Conservation (phyloP, 176 grass and related monocot species). For the Rhynchospora pubera region DNA sequence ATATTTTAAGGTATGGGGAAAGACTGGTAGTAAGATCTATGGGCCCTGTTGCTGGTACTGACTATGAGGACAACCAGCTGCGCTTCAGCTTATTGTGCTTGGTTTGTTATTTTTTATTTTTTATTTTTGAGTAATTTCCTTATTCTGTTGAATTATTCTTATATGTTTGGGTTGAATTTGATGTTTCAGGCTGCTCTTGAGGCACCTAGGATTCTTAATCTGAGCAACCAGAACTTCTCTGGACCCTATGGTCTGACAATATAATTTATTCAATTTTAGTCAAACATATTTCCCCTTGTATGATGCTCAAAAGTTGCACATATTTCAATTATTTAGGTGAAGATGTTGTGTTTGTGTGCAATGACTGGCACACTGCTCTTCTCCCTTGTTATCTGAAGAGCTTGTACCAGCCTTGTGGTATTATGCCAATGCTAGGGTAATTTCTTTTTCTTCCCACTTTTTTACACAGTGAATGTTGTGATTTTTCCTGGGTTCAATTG, state of each 20-base stretch:
- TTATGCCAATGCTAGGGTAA: slow-evolving; percentile 71
- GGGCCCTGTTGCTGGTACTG: slow-evolving; percentile 61
- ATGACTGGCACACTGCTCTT: slow-evolving; percentile 84
- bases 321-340: slow-evolving; percentile 41
- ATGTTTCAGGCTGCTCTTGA: slow-evolving; percentile 70
- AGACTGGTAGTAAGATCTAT: slow-evolving; percentile 95
- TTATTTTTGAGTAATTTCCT: not conserved
- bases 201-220: slow-evolving; percentile 63
- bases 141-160: slow-evolving; percentile 33
- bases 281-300: slow-evolving; percentile 13
- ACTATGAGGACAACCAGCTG: slow-evolving; percentile 74
- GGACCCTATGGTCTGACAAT: slow-evolving; percentile 61
- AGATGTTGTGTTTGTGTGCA: slow-evolving; percentile 80
- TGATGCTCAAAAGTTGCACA: not conserved
- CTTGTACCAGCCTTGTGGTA: slow-evolving; percentile 54
- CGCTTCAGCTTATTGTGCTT: slow-evolving; percentile 81
- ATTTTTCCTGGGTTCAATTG: slow-evolving; percentile 30
- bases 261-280: slow-evolving; percentile 26
- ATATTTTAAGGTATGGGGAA: slow-evolving; percentile 70
- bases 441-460: slow-evolving; percentile 23
- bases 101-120: slow-evolving; percentile 49
- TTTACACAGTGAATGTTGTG: slow-evolving; percentile 37
- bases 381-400: slow-evolving; percentile 76
- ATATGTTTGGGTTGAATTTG: slow-evolving; percentile 33
- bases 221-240: slow-evolving; percentile 48